phyloP scores from a whole-genome alignment of 2,329 filamentous ascomycete species.

The Cladosporium sp. region DNA sequence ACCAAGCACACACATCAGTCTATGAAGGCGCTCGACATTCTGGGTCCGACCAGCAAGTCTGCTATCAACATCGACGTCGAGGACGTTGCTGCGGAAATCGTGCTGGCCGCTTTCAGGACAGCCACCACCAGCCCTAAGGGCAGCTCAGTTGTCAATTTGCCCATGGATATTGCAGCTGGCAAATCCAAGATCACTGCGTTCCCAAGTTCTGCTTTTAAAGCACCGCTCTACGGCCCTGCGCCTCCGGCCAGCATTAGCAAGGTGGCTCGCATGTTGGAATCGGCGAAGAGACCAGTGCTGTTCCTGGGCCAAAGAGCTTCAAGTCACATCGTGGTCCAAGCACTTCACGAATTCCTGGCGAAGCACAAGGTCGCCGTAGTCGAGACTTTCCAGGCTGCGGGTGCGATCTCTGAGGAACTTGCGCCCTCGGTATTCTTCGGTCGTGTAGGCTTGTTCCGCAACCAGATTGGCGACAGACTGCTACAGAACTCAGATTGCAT shows the following conservation, averaged over 20 bases:
- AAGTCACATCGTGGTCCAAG: conserved; percentile 37
- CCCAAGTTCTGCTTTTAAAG: conserved; percentile 35
- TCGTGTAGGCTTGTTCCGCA: conserved; percentile 46
- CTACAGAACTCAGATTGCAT: conserved; percentile 43
- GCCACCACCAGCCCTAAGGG: conserved; percentile 41
- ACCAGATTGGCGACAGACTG: conserved; percentile 46
- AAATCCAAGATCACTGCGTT: conserved; percentile 40
- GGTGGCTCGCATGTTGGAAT: conserved; percentile 33
- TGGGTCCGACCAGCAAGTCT: conserved; percentile 42
- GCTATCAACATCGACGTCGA: conserved; percentile 42
- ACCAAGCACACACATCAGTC: conserved; percentile 47
- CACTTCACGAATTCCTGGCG: conserved; percentile 39
- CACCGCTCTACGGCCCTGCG: conserved; percentile 41
- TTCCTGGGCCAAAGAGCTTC: conserved; percentile 45
- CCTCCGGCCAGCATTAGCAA: conserved; percentile 29
- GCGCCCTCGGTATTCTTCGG: conserved; percentile 44
- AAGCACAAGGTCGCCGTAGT: conserved; percentile 44
- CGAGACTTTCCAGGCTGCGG: conserved; percentile 50
- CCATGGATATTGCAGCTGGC: conserved; percentile 42
- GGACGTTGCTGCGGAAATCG: conserved; percentile 46
- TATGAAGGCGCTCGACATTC: conserved; percentile 42
- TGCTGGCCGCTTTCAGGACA: conserved; percentile 44
- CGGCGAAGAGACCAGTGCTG: conserved; percentile 38
- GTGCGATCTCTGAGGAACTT: conserved; percentile 42
- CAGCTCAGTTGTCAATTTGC: conserved; percentile 41